Percentiles rank a stretch among this genome's conserved stretches.
Evolutionary conservation across 2,329 filamentous ascomycete species (phyloP).

Genomic region (Alternaria brassicicola): DNA sequence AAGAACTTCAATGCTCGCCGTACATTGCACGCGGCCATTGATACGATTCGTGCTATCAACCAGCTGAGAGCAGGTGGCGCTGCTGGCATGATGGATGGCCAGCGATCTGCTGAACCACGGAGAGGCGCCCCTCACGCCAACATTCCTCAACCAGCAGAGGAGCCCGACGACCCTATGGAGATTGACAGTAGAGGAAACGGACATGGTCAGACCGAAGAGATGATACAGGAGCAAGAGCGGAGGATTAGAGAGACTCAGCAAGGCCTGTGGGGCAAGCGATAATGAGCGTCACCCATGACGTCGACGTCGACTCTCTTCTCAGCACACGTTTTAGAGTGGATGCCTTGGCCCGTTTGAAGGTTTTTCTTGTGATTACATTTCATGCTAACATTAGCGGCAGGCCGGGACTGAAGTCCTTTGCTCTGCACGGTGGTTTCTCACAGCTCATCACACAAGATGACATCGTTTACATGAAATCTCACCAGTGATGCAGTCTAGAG

Average conservation of each 20-base stretch:
- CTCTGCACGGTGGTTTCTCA: background rate
- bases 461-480: background rate
- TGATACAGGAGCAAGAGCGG: conserved; percentile 66
- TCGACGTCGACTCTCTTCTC: background rate
- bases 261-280: conserved; percentile 59
- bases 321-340: conserved; percentile 1
- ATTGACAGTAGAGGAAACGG: conserved; percentile 62
- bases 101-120: conserved; percentile 61
- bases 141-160: conserved; percentile 44
- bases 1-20: conserved; percentile 73
- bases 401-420: background rate
- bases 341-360: background rate
- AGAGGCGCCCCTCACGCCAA: conserved; percentile 41
- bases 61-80: conserved; percentile 66
- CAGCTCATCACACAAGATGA: background rate
- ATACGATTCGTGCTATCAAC: conserved; percentile 71
- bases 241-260: conserved; percentile 64
- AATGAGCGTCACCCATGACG: background rate
- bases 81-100: conserved; percentile 66
- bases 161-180: conserved; percentile 53
- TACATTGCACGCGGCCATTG: conserved; percentile 70
- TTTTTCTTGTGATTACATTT: background rate
- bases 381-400: background rate
- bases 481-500: background rate
- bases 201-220: conserved; percentile 66